A percentile compares a stretch with the other conserved stretches of the same genome.
Evolutionary conservation across 2,329 filamentous ascomycete genomes (phyloP).

Genomic region (Ophiosphaerella korrae): DNA sequence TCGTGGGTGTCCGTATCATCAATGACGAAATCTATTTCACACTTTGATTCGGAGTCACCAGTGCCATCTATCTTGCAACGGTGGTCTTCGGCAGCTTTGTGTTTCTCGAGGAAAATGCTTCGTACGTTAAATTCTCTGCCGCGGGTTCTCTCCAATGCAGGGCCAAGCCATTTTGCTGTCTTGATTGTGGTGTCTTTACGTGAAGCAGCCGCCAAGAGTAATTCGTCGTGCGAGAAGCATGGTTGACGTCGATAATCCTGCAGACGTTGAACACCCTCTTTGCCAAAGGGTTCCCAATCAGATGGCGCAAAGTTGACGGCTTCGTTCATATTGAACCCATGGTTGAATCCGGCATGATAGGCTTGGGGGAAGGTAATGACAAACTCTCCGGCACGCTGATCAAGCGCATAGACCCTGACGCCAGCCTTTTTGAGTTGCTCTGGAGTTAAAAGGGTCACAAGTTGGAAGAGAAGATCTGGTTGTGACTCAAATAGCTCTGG

Average conservation of each 20-base stretch:
- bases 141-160: slow-evolving; percentile 79
- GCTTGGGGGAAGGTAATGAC: slow-evolving; percentile 97
- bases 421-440: slow-evolving; percentile 92
- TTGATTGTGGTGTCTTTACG: slow-evolving; percentile 77
- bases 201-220: slow-evolving; percentile 87
- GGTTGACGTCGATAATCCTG: slow-evolving; percentile 88
- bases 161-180: slow-evolving; percentile 92
- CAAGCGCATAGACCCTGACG: slow-evolving; percentile 90
- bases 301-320: slow-evolving; percentile 95
- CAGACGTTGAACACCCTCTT: slow-evolving; percentile 82
- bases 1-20: slow-evolving; percentile 77
- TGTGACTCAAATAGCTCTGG: slow-evolving; percentile 97
- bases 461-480: slow-evolving; percentile 91
- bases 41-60: slow-evolving; percentile 33
- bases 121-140: slow-evolving; percentile 74
- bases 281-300: slow-evolving; percentile 94
- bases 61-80: slow-evolving; percentile 60
- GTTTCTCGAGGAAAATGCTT: slow-evolving; percentile 69
- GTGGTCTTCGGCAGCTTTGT: slow-evolving; percentile 55
- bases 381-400: slow-evolving; percentile 93
- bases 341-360: slow-evolving; percentile 97
- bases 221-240: slow-evolving; percentile 96
- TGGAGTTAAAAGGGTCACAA: slow-evolving; percentile 93
- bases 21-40: slow-evolving; percentile 38
- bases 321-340: slow-evolving; percentile 98